A percentile compares a stretch with the other conserved stretches of the same genome.
phyloP scores from a whole-genome alignment of 805 yeast species.

The Myxozyma udenii region DNA sequence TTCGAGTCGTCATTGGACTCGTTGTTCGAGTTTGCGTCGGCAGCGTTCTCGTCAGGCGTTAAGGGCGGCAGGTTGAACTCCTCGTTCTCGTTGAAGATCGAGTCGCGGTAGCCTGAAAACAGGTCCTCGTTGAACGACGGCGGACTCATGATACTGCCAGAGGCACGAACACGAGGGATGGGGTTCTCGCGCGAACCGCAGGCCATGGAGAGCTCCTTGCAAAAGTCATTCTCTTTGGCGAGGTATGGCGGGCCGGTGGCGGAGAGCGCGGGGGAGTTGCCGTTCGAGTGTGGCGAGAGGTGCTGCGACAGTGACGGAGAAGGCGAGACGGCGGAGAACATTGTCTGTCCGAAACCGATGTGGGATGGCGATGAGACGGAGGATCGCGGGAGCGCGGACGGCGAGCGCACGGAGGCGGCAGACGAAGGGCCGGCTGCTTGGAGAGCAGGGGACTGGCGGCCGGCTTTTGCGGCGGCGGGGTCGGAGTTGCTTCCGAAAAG shows the following conservation, averaged over 20 bases:
- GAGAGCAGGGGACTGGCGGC: neutral
- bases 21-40: neutral
- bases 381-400: neutral
- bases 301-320: neutral
- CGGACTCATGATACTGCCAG: slow-evolving; percentile 32
- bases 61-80: slow-evolving; percentile 37
- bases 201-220: slow-evolving; percentile 70
- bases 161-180: slow-evolving; percentile 47
- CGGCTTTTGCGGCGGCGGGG: neutral
- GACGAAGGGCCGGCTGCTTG: neutral
- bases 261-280: slow-evolving; percentile 5
- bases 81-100: slow-evolving; percentile 28
- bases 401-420: neutral
- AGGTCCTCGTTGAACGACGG: slow-evolving; percentile 35
- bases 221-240: slow-evolving; percentile 57
- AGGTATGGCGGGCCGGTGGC: slow-evolving; percentile 10
- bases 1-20: neutral
- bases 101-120: slow-evolving; percentile 33
- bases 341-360: neutral
- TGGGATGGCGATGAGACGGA: slow-evolving; percentile 4
- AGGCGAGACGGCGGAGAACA: slow-evolving; percentile 1
- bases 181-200: slow-evolving; percentile 78
- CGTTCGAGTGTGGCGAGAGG: slow-evolving; percentile 14
- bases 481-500: slow-evolving; percentile 40
- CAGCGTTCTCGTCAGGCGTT: slow-evolving; percentile 32